Evolutionary conservation across 345 rosid genomes (phyloP), one percentile per base, ranked within the genome.

Genomic region (Arabis hirsuta): DNA sequence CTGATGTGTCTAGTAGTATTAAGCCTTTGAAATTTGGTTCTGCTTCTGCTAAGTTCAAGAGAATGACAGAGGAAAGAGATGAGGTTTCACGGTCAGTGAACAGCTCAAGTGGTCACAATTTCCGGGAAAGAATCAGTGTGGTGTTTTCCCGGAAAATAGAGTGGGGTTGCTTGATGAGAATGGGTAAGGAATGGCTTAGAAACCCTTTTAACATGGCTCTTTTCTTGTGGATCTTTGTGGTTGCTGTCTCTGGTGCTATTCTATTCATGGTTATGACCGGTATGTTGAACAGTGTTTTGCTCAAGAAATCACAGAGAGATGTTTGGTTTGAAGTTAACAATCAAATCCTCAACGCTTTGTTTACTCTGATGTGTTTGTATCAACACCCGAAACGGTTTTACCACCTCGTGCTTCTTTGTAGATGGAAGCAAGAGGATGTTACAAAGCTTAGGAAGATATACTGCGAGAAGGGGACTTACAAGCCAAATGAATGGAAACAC

Each of bases 311-410:
- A 9, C 83, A 85, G 53, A 89, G 96, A 82, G 77, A 89, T 66
- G 82, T 75, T 47, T 94, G 98, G 98, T 91, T 89, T 76, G 97
- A 94, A 78, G 96, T 91, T 38, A 94, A 94, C 79, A 91, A 94
- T 65, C 98, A 94, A 73, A 91, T 94, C 71, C 96, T 94, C 62
- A 94, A 91, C 9, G 99, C 96, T 0, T 71, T 91, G 67, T 94
- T 91, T 71, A 91, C 99, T 66, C 90, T 91, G 3, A 91, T 94
- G 93, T 94, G 97, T 76, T 55, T 94, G 54, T 91, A 94, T 71
- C 88, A 91, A 27, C 99, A 94, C 29, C 99, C 99, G 2, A 88
- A 91, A 82, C 86, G 96, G 46, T 74, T 88, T 69, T 79, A 94
- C 75, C 95, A 94, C 66, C 87, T 94, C 1, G 84, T 84, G 22